phyloP scores from a whole-genome alignment of 2,329 filamentous ascomycete genomes.

The Pochonia chlamydosporia region DNA sequence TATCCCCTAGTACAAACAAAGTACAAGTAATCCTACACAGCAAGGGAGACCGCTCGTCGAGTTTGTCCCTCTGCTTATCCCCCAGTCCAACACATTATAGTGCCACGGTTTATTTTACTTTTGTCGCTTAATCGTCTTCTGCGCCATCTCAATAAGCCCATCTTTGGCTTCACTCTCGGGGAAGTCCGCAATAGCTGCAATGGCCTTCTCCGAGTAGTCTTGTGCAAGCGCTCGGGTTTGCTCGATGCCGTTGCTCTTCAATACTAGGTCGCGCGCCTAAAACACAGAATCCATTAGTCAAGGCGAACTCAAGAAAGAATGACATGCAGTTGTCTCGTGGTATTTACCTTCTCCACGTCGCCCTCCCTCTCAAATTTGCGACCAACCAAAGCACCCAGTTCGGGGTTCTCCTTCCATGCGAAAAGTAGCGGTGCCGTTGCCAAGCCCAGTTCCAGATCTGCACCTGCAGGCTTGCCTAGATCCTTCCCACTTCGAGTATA shows the following conservation, averaged over 20 bases:
- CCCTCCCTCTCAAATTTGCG: slow-evolving; percentile 81
- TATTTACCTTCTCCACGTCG: slow-evolving; percentile 73
- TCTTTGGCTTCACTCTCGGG: slow-evolving; percentile 93
- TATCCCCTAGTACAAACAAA: slow-evolving; percentile 4
- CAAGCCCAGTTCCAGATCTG: slow-evolving; percentile 86
- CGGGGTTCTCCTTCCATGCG: slow-evolving; percentile 85
- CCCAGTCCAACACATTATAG: neutral
- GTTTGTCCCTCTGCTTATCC: neutral
- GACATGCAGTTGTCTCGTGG: neutral
- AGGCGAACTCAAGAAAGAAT: neutral
- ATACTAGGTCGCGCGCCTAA: slow-evolving; percentile 81
- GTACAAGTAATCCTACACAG: slow-evolving; percentile 19
- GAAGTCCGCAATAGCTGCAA: slow-evolving; percentile 75
- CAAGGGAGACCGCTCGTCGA: neutral
- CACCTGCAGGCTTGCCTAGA: slow-evolving; percentile 89
- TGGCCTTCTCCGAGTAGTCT: slow-evolving; percentile 84
- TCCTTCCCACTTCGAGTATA: slow-evolving; percentile 83
- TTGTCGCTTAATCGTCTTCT: slow-evolving; percentile 81
- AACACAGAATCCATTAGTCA: neutral
- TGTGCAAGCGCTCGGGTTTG: slow-evolving; percentile 87
- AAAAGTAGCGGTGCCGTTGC: slow-evolving; percentile 92
- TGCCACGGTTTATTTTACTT: slow-evolving; percentile 67
- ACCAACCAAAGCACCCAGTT: slow-evolving; percentile 82
- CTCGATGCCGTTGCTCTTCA: slow-evolving; percentile 79
- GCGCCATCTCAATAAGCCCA: slow-evolving; percentile 87